Evolutionary conservation across 1,284 basidiomycete genomes (phyloP), one percentile per base, ranked within the genome.

Genomic region (Amylostereum areolatum): DNA sequence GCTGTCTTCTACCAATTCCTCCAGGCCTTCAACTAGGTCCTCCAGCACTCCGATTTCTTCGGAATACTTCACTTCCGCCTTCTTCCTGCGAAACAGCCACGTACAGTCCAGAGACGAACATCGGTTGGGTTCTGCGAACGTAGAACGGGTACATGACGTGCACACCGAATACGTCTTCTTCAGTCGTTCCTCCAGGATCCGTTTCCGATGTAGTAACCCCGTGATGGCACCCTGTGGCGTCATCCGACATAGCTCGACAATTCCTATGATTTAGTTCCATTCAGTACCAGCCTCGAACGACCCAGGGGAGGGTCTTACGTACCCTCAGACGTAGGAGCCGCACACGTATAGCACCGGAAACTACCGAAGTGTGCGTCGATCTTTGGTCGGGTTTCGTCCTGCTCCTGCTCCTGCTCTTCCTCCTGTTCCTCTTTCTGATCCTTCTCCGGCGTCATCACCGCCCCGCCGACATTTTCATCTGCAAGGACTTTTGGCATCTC

Each of bases 91-190:
- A 58, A 83, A 97, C 32, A 92, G 64, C 78, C 89, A 85, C 0
- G 85, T 77, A 61, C 93, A 97, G 61, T 96, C 92, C 46, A 90
- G 69, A 4, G 89, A 92, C 59, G 87, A 80, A 66, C 93, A 97
- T 41, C 75, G 65, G 46, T 86, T 77, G 0, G 76, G 72, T 50
- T 93, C 91, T 3, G 65, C 69, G 2, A 72, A 64, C 2, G 81
- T 73, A 0, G 73, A 74, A 1, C 68, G 67, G 1, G 82, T 70
- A 62, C 93, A 97, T 1, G 81, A 78, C 5, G 72, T 71, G 62
- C 94, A 97, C 30, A 93, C 71, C 1, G 68, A 66, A 41, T 92
- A 85, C 11, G 78, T 67, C n/a, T 79, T 69, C 25, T 70, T 61
- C 4, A 88, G 62, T 27, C 78, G 78, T 25, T 66, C 62, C 55